These are phyloP conservation scores for Prunus kanzakura DNA, from an alignment of 306 rosid species.

Conservation along the genomic window DNA sequence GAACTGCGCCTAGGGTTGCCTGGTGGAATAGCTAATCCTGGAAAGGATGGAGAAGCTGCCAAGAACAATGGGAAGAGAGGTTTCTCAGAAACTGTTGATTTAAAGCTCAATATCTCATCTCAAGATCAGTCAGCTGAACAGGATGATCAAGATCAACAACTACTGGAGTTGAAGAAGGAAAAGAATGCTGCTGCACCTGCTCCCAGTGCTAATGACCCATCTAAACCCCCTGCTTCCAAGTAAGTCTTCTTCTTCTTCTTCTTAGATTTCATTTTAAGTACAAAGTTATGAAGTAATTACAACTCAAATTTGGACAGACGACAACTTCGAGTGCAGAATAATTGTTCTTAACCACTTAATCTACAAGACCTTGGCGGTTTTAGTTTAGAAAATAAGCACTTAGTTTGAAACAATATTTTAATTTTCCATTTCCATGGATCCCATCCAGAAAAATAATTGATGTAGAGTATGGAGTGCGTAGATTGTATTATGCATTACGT, in stretches of 20 bases:
- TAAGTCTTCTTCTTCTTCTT: conserved; percentile 20
- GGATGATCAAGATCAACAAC: conserved; percentile 8
- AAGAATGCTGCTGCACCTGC: conserved; percentile 11
- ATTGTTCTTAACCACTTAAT: too few relatives aligned
- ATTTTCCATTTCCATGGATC: not conserved
- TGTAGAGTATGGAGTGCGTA: not conserved
- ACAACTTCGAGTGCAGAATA: too few relatives aligned
- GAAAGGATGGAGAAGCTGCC: conserved; percentile 3
- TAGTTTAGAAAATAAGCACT: not conserved
- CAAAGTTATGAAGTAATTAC: too few relatives aligned
- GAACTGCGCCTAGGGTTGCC: conserved; percentile 84
- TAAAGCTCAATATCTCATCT: conserved; percentile 80
- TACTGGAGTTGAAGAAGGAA: conserved; percentile 20
- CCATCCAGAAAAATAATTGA: not conserved
- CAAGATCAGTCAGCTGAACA: conserved; percentile 22
- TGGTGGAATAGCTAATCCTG: conserved; percentile 31
- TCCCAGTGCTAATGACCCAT: conserved; percentile 33
- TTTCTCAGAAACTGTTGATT: conserved; percentile 69
- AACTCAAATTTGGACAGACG: too few relatives aligned
- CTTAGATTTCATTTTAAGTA: too few relatives aligned
- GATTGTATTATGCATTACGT: not conserved
- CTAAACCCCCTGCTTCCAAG: conserved; percentile 63
- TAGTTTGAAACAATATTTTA: not conserved
- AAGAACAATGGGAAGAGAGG: conserved; percentile 66
- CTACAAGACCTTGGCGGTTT: too few relatives aligned